phyloP scores from a whole-genome alignment of 768 basidiomycete species.

The Collybia sordida region DNA sequence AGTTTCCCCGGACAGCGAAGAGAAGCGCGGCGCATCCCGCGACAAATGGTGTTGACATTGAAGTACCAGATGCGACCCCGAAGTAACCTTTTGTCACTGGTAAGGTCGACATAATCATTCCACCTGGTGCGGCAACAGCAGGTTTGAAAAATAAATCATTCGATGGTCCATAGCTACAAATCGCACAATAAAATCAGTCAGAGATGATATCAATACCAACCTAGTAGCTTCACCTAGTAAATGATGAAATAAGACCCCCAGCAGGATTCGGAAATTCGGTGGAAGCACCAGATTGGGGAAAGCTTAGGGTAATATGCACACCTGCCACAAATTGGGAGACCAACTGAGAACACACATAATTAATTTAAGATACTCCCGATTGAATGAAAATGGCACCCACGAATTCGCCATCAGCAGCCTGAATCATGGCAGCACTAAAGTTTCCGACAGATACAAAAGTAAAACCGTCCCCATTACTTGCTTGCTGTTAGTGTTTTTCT shows the following conservation, averaged over 20 bases:
- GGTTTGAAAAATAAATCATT: constrained; percentile 62
- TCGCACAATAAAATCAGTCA: not conserved
- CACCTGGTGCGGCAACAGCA: constrained; percentile 52
- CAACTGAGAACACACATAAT: constrained; percentile 29
- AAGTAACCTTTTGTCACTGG: constrained; percentile 40
- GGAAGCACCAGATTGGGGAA: constrained; percentile 44
- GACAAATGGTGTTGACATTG: constrained; percentile 45
- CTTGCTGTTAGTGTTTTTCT: no score
- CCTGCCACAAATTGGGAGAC: constrained; percentile 50
- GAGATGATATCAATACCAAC: not conserved
- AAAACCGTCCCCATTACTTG: constrained; percentile 51
- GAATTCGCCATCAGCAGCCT: constrained; percentile 54
- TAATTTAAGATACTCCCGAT: not conserved
- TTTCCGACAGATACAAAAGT: constrained; percentile 40
- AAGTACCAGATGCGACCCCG: constrained; percentile 42
- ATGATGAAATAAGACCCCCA: constrained; percentile 57
- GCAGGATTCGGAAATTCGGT: constrained; percentile 45
- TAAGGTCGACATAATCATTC: constrained; percentile 47
- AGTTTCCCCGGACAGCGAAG: constrained; percentile 38
- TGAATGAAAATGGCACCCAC: constrained; percentile 21
- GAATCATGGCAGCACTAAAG: constrained; percentile 51
- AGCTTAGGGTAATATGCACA: constrained; percentile 38
- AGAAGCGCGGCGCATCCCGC: constrained; percentile 45
- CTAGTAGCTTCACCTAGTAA: constrained; percentile 32
- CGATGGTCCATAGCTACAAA: constrained; percentile 52